These are phyloP conservation scores for Paramyrothecium sp. DNA, from an alignment of 2,329 filamentous ascomycete genomes.

Conservation along the genomic window DNA sequence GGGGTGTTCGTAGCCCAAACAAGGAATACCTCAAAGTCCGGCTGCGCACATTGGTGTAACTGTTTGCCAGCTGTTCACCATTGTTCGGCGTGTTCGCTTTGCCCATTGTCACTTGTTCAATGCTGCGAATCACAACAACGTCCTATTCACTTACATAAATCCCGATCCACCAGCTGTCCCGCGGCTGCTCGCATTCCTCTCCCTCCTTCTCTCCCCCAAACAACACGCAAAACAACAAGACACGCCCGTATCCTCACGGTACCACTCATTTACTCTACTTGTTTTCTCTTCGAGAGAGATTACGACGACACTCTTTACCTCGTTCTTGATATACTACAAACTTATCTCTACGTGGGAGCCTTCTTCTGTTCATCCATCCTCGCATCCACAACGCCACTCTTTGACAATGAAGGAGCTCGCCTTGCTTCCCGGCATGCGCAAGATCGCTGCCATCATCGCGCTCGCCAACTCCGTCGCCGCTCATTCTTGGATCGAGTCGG, in stretches of 20 bases:
- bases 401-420: not conserved
- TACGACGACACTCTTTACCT: constrained; percentile 7
- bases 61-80: constrained; percentile 18
- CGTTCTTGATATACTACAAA: not conserved
- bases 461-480: constrained; percentile 35
- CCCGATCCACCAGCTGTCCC: not conserved
- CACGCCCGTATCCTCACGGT: not conserved
- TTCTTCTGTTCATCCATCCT: constrained; percentile 14
- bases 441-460: constrained; percentile 25
- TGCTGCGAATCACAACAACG: not conserved
- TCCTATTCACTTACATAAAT: constrained; percentile 14
- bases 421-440: not conserved
- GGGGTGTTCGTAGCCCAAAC: constrained; percentile 20
- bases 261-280: constrained; percentile 1
- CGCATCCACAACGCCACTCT: constrained; percentile 3
- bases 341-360: not conserved
- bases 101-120: constrained; percentile 9
- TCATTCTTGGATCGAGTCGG: constrained; percentile 83
- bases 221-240: constrained; percentile 6
- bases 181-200: not conserved
- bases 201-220: not conserved
- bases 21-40: constrained; percentile 19
- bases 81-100: constrained; percentile 5
- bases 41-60: not conserved
- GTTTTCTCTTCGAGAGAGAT: not conserved